Conservation (phyloP, 202 grass and related monocot genomes). For the Elaeis oleifera region DNA sequence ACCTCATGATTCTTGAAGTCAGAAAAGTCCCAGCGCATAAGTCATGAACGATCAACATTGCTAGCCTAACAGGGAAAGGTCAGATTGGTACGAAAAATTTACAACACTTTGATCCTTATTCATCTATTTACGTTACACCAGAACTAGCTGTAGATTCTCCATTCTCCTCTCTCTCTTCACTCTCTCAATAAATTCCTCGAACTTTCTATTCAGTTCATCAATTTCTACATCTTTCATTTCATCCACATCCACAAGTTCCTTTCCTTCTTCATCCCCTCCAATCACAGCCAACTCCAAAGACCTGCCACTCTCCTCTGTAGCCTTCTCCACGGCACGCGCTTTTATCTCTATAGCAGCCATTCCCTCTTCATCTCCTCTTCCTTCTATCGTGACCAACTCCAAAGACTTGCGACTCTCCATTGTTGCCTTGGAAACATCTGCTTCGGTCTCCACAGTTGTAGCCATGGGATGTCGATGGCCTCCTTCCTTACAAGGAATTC, state of each 20-base stretch:
- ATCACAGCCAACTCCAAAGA: conserved; percentile 20
- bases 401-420: no score
- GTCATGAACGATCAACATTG: no score
- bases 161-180: conserved; percentile 25
- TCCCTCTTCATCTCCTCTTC: not conserved
- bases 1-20: no score
- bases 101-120: no score
- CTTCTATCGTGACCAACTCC: not conserved
- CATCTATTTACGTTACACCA: not conserved
- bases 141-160: conserved; percentile 25
- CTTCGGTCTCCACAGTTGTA: no score
- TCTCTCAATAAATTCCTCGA: conserved; percentile 65
- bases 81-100: no score
- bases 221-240: conserved; percentile 6
- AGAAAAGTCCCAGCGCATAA: no score
- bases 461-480: not conserved
- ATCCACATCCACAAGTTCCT: not conserved
- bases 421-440: no score
- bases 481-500: not conserved
- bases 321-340: not conserved
- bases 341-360: not conserved
- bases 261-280: conserved; percentile 7
- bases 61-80: no score
- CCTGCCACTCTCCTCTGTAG: not conserved
- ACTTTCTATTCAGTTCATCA: conserved; percentile 42